phyloP scores from a whole-genome alignment of 371 early-diverging fungal genomes.

The Nosema muscidifuracis region DNA sequence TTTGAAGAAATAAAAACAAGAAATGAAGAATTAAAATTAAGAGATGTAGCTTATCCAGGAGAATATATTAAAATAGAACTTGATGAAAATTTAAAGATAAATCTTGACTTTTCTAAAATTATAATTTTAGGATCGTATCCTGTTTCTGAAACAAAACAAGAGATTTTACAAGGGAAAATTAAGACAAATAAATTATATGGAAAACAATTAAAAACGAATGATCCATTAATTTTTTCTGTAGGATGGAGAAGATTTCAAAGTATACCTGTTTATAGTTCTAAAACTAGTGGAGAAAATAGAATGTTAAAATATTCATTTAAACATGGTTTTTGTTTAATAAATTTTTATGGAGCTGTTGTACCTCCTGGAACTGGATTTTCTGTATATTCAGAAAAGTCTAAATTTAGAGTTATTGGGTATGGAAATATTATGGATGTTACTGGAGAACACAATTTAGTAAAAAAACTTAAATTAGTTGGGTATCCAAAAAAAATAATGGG shows the following conservation, averaged over 20 bases:
- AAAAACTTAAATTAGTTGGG: constrained; percentile 95
- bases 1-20: constrained; percentile 33
- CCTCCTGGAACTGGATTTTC: constrained; percentile 90
- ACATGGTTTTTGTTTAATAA: constrained; percentile 42
- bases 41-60: constrained; percentile 51
- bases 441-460: constrained; percentile 78
- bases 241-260: constrained; percentile 97
- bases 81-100: constrained; percentile 6
- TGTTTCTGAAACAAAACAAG: constrained; percentile 46
- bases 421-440: constrained; percentile 83
- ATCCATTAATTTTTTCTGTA: constrained; percentile 85
- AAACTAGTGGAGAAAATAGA: constrained; percentile 72
- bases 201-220: constrained; percentile 87
- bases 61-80: constrained; percentile 52
- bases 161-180: constrained; percentile 63
- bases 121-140: constrained; percentile 31
- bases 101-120: constrained; percentile 36
- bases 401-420: constrained; percentile 83
- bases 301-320: constrained; percentile 83
- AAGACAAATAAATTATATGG: constrained; percentile 94
- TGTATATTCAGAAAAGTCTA: constrained; percentile 70
- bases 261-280: constrained; percentile 81
- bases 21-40: constrained; percentile 26
- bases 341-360: constrained; percentile 66
- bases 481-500: constrained; percentile 80